phyloP scores from a whole-genome alignment of 805 yeast genomes.

The Lipomyces sp. region DNA sequence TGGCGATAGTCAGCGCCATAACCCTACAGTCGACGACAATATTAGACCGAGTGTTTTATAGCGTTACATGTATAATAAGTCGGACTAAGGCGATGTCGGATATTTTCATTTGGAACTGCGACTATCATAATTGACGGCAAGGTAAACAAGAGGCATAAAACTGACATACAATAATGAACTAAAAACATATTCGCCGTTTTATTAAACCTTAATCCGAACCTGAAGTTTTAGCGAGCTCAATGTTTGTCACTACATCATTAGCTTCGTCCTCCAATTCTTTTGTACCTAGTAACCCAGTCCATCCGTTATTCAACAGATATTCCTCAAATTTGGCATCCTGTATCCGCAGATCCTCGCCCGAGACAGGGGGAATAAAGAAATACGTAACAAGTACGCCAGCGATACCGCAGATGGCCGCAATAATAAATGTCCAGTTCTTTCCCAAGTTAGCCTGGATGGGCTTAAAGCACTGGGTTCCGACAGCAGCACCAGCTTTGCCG shows the following conservation, averaged over 20 bases:
- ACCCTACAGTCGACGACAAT: too few species aligned
- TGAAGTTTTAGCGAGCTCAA: neutral
- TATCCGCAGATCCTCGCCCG: constrained; percentile 67
- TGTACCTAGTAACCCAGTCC: constrained; percentile 54
- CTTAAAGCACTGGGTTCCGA: constrained; percentile 73
- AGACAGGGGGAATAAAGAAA: constrained; percentile 69
- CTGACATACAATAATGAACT: neutral
- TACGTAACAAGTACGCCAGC: constrained; percentile 64
- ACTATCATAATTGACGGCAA: too few species aligned
- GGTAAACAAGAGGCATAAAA: neutral
- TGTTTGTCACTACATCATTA: neutral
- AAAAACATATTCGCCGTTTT: too few species aligned
- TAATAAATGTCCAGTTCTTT: constrained; percentile 74
- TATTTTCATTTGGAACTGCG: too few species aligned
- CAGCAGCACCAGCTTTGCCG: constrained; percentile 85
- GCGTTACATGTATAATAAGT: too few species aligned
- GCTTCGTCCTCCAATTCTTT: neutral
- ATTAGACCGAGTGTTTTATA: too few species aligned
- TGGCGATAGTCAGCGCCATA: too few species aligned
- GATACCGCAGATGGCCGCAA: constrained; percentile 74
- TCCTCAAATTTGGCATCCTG: constrained; percentile 68
- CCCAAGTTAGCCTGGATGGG: constrained; percentile 71
- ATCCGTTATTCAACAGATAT: constrained; percentile 63
- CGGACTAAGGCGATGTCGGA: too few species aligned
- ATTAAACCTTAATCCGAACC: neutral